These are phyloP conservation scores for Microstroma glucosiphilum DNA, from an alignment of 1,284 basidiomycete genomes.

Conservation along the genomic window DNA sequence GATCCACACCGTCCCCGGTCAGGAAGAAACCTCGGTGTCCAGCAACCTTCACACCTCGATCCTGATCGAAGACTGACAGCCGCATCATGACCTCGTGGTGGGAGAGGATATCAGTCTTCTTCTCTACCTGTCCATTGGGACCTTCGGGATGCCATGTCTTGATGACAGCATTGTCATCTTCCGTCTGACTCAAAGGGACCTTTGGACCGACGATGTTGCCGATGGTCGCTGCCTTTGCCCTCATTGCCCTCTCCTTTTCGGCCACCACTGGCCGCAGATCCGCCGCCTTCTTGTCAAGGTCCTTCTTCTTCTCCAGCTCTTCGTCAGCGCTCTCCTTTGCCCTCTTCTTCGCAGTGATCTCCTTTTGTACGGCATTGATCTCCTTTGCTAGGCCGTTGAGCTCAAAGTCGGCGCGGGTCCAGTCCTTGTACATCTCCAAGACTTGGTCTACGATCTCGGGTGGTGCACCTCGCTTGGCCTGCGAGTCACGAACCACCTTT, in stretches of 20 bases:
- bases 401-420: conserved; percentile 84
- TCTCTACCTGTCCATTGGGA: conserved; percentile 58
- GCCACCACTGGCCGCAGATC: conserved; percentile 58
- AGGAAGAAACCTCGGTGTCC: conserved; percentile 96
- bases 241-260: conserved; percentile 70
- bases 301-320: conserved; percentile 69
- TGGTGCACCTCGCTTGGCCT: conserved; percentile 79
- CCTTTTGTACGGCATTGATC: conserved; percentile 83
- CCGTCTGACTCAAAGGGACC: conserved; percentile 78
- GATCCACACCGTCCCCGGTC: conserved; percentile 88
- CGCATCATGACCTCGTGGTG: conserved; percentile 94
- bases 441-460: conserved; percentile 85
- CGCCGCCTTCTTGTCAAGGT: conserved; percentile 71
- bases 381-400: conserved; percentile 71
- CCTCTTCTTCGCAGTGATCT: conserved; percentile 90
- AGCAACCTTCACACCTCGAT: conserved; percentile 78
- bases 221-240: conserved; percentile 70
- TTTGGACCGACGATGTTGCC: conserved; percentile 88
- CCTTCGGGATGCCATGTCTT: conserved; percentile 82
- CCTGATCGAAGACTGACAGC: conserved; percentile 89
- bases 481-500: conserved; percentile 84
- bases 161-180: conserved; percentile 85
- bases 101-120: conserved; percentile 68
- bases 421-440: conserved; percentile 81
- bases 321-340: conserved; percentile 84